Evolutionary conservation across 768 basidiomycete species (phyloP).

Genomic region (Calocybe cyanea): DNA sequence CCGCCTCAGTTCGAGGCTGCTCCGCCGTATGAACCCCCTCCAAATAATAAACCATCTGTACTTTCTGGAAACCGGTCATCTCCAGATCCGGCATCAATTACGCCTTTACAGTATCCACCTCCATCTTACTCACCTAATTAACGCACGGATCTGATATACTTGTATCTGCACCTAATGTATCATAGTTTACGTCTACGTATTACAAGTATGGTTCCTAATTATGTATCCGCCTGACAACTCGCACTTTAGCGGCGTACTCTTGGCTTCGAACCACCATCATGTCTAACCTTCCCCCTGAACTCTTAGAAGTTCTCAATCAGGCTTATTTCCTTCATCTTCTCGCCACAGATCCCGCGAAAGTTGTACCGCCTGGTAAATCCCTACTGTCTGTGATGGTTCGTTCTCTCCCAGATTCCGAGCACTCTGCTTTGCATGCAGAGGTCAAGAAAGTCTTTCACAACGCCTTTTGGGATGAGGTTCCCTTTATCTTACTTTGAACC

Average conservation of each 20-base stretch:
- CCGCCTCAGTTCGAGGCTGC: constrained; percentile 11
- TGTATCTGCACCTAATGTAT: neutral
- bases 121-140: constrained; percentile 15
- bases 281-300: constrained; percentile 46
- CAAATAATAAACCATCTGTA: neutral
- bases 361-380: constrained; percentile 72
- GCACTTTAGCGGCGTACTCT: neutral
- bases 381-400: constrained; percentile 56
- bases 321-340: constrained; percentile 67
- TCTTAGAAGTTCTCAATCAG: constrained; percentile 53
- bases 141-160: neutral
- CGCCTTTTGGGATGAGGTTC: constrained; percentile 76
- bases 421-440: constrained; percentile 28
- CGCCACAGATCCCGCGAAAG: constrained; percentile 52
- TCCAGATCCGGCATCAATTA: neutral
- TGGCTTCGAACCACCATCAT: constrained; percentile 10
- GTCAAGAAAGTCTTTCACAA: constrained; percentile 54
- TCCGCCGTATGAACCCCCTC: constrained; percentile 11
- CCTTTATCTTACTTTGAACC: constrained; percentile 14
- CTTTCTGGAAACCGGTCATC: neutral
- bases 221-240: too few species aligned
- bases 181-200: too few species aligned
- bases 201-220: too few species aligned
- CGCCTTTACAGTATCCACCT: constrained; percentile 13
- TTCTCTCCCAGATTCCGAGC: constrained; percentile 2